Evolutionary conservation across 2,329 filamentous ascomycete genomes (phyloP).

Genomic region (Amauroascus niger): DNA sequence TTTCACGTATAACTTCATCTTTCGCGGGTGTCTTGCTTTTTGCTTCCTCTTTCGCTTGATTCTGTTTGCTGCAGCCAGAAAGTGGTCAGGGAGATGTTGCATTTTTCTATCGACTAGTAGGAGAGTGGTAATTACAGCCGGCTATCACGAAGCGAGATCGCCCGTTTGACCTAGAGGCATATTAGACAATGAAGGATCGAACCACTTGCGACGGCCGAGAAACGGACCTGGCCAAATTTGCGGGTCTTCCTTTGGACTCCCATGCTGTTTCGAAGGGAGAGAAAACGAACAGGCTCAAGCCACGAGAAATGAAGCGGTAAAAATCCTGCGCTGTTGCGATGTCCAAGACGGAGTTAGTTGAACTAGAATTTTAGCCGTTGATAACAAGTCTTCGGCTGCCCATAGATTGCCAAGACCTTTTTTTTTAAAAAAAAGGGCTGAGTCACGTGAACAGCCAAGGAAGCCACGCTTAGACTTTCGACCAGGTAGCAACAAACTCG

Average conservation of each 20-base stretch:
- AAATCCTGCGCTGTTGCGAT: too few species aligned
- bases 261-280: constrained; percentile 46
- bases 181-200: neutral
- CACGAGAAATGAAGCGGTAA: too few species aligned
- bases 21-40: constrained; percentile 46
- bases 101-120: neutral
- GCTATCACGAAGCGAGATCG: constrained; percentile 72
- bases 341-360: too few species aligned
- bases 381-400: too few species aligned
- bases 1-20: constrained; percentile 61
- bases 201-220: constrained; percentile 7
- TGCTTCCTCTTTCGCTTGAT: constrained; percentile 51
- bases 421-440: too few species aligned
- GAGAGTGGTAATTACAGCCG: constrained; percentile 46
- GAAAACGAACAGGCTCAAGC: too few species aligned
- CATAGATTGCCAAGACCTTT: too few species aligned
- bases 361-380: too few species aligned
- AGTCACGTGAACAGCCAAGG: too few species aligned
- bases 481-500: too few species aligned
- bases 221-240: constrained; percentile 65
- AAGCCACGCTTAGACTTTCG: too few species aligned
- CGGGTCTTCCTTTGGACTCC: constrained; percentile 81
- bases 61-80: constrained; percentile 51
- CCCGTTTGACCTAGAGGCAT: constrained; percentile 54
- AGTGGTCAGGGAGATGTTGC: neutral